Conservation (phyloP, 192 early-diverging fungal species). For the Geranomyces michiganensis region DNA sequence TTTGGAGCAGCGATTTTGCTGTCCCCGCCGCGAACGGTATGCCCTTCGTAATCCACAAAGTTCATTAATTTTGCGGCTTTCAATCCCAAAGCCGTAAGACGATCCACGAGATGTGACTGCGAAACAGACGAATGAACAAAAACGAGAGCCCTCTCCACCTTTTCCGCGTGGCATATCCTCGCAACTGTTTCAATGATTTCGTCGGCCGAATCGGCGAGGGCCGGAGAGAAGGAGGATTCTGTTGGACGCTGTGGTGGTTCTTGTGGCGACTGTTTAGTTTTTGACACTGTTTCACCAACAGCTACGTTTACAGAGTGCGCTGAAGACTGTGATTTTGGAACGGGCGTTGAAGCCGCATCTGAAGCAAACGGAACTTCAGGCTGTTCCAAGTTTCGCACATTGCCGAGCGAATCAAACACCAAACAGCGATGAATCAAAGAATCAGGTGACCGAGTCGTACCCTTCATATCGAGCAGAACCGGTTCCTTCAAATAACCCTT, state of each 20-base stretch:
- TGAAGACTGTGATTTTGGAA: neutral
- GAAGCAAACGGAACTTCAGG: neutral
- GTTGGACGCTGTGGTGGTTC: neutral
- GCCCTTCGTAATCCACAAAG: slow-evolving; percentile 26
- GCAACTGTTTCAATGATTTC: slow-evolving; percentile 32
- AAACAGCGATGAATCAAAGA: slow-evolving; percentile 35
- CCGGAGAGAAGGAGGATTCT: neutral
- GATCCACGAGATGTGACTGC: slow-evolving; percentile 26
- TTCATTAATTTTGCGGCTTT: slow-evolving; percentile 38
- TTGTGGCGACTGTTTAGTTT: neutral
- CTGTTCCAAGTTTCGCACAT: neutral
- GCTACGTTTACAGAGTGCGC: neutral
- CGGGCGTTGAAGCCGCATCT: neutral
- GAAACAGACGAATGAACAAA: slow-evolving; percentile 46
- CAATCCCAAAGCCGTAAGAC: slow-evolving; percentile 37
- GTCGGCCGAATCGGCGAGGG: slow-evolving; percentile 9
- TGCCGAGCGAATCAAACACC: slow-evolving; percentile 19
- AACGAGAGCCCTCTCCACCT: slow-evolving; percentile 40
- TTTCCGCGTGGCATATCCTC: slow-evolving; percentile 32
- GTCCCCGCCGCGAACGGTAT: slow-evolving; percentile 3
- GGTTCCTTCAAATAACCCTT: slow-evolving; percentile 58
- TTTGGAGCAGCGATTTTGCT: neutral
- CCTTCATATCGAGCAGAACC: slow-evolving; percentile 61
- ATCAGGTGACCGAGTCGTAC: slow-evolving; percentile 34
- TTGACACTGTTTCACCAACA: neutral